Conservation (phyloP, 768 basidiomycete genomes). For the Mycena leptocephala region DNA sequence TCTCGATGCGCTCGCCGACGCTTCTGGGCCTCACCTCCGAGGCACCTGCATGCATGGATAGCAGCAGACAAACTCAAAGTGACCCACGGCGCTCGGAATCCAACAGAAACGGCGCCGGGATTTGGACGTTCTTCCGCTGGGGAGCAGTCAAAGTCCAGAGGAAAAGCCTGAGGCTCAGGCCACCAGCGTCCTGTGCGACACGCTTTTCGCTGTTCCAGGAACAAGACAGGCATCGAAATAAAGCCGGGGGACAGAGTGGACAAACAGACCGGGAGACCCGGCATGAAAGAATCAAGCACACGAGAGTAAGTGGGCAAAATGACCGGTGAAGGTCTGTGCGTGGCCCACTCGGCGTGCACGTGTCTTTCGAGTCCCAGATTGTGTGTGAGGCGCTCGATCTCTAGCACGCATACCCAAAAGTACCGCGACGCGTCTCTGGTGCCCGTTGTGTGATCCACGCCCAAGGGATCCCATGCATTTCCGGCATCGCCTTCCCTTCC, state of each 20-base stretch:
- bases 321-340: slow-evolving; percentile 26
- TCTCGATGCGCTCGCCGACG: slow-evolving; percentile 38
- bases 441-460: slow-evolving; percentile 20
- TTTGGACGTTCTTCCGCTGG: slow-evolving; percentile 35
- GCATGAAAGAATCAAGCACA: slow-evolving; percentile 33
- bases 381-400: slow-evolving; percentile 20
- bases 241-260: slow-evolving; percentile 11
- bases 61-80: slow-evolving; percentile 27
- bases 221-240: slow-evolving; percentile 13
- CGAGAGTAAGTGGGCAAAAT: slow-evolving; percentile 22
- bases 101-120: slow-evolving; percentile 32
- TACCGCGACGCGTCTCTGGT: slow-evolving; percentile 37
- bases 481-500: slow-evolving; percentile 38
- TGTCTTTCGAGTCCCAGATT: slow-evolving; percentile 15
- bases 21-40: slow-evolving; percentile 33
- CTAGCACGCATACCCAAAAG: slow-evolving; percentile 30
- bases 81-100: slow-evolving; percentile 35
- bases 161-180: slow-evolving; percentile 33
- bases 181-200: slow-evolving; percentile 27
- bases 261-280: slow-evolving; percentile 14
- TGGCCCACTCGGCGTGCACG: slow-evolving; percentile 22
- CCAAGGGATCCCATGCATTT: slow-evolving; percentile 33
- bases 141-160: slow-evolving; percentile 33
- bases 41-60: slow-evolving; percentile 18
- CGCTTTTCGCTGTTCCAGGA: slow-evolving; percentile 20